phyloP scores from a whole-genome alignment of 371 early-diverging fungal species.

The Rhizopus stolonifer region DNA sequence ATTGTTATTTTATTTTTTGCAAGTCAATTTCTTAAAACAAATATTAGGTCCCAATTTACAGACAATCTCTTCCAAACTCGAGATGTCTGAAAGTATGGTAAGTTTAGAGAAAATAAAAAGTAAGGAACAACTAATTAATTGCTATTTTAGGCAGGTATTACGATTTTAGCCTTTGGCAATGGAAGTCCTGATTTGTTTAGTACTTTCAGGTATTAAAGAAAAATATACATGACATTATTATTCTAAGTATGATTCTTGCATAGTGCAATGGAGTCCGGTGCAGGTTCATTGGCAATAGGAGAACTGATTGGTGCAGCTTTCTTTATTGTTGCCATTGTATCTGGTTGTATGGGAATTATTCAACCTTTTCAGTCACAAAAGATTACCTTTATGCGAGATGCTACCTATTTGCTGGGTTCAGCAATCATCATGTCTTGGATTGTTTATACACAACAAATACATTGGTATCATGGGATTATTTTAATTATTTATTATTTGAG shows the following conservation, averaged over 20 bases:
- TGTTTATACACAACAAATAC: slow-evolving; percentile 59
- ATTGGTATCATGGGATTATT: slow-evolving; percentile 57
- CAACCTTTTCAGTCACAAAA: slow-evolving; percentile 64
- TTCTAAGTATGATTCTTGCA: not conserved
- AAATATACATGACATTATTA: not conserved
- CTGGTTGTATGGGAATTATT: slow-evolving; percentile 73
- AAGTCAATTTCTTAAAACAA: not conserved
- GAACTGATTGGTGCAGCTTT: slow-evolving; percentile 81
- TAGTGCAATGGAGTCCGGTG: slow-evolving; percentile 70
- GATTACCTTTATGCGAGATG: slow-evolving; percentile 70
- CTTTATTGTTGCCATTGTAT: slow-evolving; percentile 73
- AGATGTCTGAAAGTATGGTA: slow-evolving; percentile 70
- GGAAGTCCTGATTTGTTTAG: slow-evolving; percentile 83
- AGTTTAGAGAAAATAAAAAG: not conserved
- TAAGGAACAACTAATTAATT: not conserved
- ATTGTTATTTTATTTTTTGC: not conserved
- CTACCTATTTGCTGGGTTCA: slow-evolving; percentile 68
- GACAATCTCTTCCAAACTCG: slow-evolving; percentile 61
- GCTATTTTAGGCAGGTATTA: slow-evolving; percentile 71
- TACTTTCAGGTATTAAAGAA: slow-evolving; percentile 56
- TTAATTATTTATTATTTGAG: slow-evolving; percentile 55
- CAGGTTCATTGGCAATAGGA: slow-evolving; percentile 78
- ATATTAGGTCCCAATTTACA: slow-evolving; percentile 60
- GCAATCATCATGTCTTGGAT: slow-evolving; percentile 60
- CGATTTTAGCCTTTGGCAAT: slow-evolving; percentile 83